phyloP scores from a whole-genome alignment of 2,329 filamentous ascomycete genomes.

The Ciborinia camelliae region DNA sequence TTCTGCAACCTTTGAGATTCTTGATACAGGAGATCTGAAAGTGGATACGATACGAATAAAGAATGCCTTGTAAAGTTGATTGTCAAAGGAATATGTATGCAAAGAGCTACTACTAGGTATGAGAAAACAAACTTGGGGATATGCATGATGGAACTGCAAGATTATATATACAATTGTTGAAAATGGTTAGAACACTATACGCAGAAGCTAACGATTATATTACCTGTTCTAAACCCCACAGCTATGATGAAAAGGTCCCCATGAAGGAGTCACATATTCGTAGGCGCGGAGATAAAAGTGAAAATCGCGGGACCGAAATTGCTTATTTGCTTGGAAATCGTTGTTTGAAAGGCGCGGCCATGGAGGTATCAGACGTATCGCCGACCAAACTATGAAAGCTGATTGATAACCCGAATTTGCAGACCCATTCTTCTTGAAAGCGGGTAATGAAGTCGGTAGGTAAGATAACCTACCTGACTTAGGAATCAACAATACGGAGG shows the following conservation, averaged over 20 bases:
- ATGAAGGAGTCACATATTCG: neutral
- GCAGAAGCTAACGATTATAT: neutral
- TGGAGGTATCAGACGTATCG: neutral
- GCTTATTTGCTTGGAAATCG: neutral
- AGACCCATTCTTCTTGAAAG: neutral
- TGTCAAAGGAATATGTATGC: neutral
- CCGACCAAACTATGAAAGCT: neutral
- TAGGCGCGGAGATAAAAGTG: neutral
- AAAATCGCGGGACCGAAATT: neutral
- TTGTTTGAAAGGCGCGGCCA: conserved; percentile 1
- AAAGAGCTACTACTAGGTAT: neutral
- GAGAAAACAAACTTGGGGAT: neutral
- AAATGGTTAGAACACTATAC: neutral
- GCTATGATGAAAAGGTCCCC: neutral
- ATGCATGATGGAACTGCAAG: neutral
- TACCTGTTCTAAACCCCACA: neutral
- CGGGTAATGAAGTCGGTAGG: conserved; percentile 5
- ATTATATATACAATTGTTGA: neutral
- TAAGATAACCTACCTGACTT: conserved; percentile 3
- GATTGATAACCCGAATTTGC: neutral
- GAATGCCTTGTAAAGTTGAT: neutral
- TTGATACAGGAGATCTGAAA: neutral
- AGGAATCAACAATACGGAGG: neutral
- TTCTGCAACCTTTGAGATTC: neutral
- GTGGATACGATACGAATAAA: neutral